Percentiles rank a stretch among this genome's conserved stretches.
These are phyloP conservation scores for Alternaria triticimaculans DNA, from an alignment of 2,329 filamentous ascomycete genomes.

Conservation along the genomic window DNA sequence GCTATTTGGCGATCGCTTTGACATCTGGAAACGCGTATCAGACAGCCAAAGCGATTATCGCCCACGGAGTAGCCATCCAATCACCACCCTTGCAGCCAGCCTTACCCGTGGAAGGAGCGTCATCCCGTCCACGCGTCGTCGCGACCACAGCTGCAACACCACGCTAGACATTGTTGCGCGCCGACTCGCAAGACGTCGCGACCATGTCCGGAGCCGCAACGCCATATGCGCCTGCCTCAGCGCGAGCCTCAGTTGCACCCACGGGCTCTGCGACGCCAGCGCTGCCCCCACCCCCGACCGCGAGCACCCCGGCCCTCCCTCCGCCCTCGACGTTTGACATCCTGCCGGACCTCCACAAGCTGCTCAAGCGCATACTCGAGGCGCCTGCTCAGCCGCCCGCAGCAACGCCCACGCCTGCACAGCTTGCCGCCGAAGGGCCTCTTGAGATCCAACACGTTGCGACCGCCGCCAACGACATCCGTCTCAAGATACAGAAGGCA, in stretches of 20 bases:
- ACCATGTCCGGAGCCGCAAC: slow-evolving; percentile 45
- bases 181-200: slow-evolving; percentile 10
- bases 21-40: slow-evolving; percentile 3
- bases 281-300: slow-evolving; percentile 24
- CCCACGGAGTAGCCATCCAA: slow-evolving; percentile 19
- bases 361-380: slow-evolving; percentile 75
- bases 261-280: slow-evolving; percentile 42
- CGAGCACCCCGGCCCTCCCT: slow-evolving; percentile 66
- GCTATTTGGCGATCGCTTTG: slow-evolving; percentile 11
- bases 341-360: slow-evolving; percentile 78
- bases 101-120: slow-evolving; percentile 24
- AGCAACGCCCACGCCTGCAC: slow-evolving; percentile 32
- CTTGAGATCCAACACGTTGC: slow-evolving; percentile 78
- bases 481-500: slow-evolving; percentile 83
- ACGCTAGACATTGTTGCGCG: slow-evolving; percentile 16
- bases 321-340: slow-evolving; percentile 85
- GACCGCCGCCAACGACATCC: slow-evolving; percentile 77
- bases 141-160: slow-evolving; percentile 26
- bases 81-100: slow-evolving; percentile 18
- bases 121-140: slow-evolving; percentile 23
- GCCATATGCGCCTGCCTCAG: slow-evolving; percentile 41
- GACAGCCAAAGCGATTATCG: slow-evolving; percentile 6
- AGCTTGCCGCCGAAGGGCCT: slow-evolving; percentile 41
- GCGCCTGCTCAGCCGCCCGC: slow-evolving; percentile 46
- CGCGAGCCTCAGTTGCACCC: slow-evolving; percentile 39